These are phyloP conservation scores for Lepidium africanum DNA, from an alignment of 345 rosid species.

Conservation along the genomic window DNA sequence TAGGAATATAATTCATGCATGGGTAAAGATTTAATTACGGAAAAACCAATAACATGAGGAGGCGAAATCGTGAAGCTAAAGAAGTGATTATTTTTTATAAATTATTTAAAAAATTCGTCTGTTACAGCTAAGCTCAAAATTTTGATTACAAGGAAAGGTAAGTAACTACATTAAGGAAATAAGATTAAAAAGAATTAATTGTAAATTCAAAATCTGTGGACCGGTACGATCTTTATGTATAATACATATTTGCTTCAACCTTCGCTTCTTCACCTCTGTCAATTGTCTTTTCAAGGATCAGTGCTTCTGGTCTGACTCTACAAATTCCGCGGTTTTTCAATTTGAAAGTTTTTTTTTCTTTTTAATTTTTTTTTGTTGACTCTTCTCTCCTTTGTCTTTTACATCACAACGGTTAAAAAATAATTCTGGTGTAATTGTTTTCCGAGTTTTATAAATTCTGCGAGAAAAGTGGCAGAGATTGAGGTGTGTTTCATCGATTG, in stretches of 20 bases:
- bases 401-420: slow-evolving; percentile 14
- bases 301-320: slow-evolving; percentile 12
- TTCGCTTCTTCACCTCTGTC: neutral
- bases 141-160: slow-evolving; percentile 23
- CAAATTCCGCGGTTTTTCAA: slow-evolving; percentile 20
- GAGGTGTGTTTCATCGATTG: slow-evolving; percentile 1
- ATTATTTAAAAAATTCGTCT: neutral
- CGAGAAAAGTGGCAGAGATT: neutral
- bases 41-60: neutral
- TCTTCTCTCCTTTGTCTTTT: slow-evolving; percentile 4
- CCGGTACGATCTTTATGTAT: neutral
- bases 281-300: slow-evolving; percentile 3
- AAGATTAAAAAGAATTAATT: neutral
- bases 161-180: neutral
- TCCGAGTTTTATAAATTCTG: neutral
- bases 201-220: slow-evolving; percentile 7
- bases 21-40: neutral
- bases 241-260: neutral
- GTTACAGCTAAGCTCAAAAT: slow-evolving; percentile 19
- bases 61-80: neutral
- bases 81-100: neutral
- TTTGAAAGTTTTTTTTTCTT: slow-evolving; percentile 2
- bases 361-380: slow-evolving; percentile 11
- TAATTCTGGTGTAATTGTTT: neutral
- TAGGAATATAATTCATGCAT: neutral